Percentiles rank a stretch among this genome's conserved stretches.
These are phyloP conservation scores for Arthrobotrys musiformis DNA, from an alignment of 2,329 filamentous ascomycete species.

Conservation along the genomic window DNA sequence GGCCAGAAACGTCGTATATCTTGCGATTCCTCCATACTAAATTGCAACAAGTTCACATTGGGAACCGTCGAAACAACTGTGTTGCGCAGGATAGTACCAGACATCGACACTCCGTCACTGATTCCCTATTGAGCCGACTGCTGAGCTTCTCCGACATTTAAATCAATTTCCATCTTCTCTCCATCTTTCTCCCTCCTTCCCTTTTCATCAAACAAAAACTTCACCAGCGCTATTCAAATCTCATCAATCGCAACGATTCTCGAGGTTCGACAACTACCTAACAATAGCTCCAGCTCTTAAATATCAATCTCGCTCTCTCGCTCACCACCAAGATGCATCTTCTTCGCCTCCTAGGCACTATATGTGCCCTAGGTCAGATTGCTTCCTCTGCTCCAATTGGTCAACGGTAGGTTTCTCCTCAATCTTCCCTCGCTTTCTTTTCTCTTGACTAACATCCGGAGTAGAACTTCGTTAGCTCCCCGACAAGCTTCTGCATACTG, in stretches of 20 bases:
- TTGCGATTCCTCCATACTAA: background rate
- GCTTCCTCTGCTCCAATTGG: conserved; percentile 31
- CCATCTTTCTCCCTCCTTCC: background rate
- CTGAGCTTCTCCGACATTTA: background rate
- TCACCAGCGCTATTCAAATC: conserved; percentile 3
- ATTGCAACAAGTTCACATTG: background rate
- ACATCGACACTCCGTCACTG: background rate
- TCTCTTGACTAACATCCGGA: background rate
- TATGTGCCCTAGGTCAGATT: conserved; percentile 44
- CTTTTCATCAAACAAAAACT: conserved; percentile 16
- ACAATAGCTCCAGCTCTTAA: background rate
- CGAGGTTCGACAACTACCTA: conserved; percentile 11
- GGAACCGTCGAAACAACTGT: no score
- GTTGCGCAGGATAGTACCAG: background rate
- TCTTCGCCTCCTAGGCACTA: conserved; percentile 29
- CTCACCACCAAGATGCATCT: conserved; percentile 41
- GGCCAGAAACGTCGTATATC: background rate
- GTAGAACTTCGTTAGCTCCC: conserved; percentile 20
- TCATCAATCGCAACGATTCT: conserved; percentile 26
- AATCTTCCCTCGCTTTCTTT: background rate
- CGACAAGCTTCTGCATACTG: conserved; percentile 56
- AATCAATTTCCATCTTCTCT: background rate
- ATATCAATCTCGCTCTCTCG: conserved; percentile 27
- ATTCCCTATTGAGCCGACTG: background rate
- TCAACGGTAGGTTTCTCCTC: conserved; percentile 10